A percentile compares a stretch with the other conserved stretches of the same genome.
Conservation (phyloP, 106 monocot species). For the Phalaenopsis equestris region DNA sequence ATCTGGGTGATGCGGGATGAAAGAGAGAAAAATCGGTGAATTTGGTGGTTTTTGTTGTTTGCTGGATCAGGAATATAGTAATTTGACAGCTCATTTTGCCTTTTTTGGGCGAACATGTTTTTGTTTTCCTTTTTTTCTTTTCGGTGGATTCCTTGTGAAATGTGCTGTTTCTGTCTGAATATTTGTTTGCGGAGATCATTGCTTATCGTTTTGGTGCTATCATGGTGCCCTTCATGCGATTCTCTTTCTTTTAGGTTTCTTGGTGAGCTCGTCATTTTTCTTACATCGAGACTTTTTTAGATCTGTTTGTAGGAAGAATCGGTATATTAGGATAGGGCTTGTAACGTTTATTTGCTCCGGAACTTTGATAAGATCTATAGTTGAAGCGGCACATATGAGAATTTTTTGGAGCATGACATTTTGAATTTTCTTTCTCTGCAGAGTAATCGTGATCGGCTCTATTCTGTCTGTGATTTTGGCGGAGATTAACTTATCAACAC, state of each 20-base stretch:
- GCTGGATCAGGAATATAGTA: background rate
- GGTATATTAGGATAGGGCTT: background rate
- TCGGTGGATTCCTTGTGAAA: background rate
- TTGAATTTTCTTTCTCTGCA: background rate
- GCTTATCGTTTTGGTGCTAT: background rate
- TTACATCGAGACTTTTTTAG: background rate
- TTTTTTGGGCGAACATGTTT: background rate
- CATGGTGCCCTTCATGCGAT: background rate
- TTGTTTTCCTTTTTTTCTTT: background rate
- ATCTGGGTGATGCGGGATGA: background rate
- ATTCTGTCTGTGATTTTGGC: background rate
- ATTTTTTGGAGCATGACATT: background rate
- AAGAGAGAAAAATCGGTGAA: background rate
- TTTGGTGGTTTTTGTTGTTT: background rate
- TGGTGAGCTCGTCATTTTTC: background rate
- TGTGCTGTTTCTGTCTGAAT: background rate
- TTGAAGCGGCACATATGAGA: background rate
- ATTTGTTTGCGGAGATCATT: background rate
- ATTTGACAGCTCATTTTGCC: background rate
- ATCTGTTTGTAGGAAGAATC: constrained; percentile 5
- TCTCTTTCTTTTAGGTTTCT: background rate
- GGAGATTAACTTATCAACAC: background rate
- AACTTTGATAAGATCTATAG: background rate
- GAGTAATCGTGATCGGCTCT: background rate
- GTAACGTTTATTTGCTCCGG: background rate